phyloP scores from a whole-genome alignment of 2,329 filamentous ascomycete genomes.

The Zymoseptoria brevis region DNA sequence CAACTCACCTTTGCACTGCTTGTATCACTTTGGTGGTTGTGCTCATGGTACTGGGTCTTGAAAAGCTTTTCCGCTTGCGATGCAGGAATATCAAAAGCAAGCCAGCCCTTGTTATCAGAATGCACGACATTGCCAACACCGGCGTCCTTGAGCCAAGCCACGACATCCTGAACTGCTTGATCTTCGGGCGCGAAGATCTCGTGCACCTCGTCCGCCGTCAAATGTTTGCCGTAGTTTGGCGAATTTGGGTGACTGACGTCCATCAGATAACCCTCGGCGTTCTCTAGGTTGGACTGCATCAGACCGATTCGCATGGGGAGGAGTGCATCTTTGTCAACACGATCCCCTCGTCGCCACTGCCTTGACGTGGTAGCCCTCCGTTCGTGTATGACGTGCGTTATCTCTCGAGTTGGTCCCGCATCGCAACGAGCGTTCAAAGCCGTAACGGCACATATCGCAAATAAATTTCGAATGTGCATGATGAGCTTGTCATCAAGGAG shows the following conservation, averaged over 20 bases:
- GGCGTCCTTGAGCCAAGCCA: slow-evolving; percentile 31
- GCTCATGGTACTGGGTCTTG: slow-evolving; percentile 33
- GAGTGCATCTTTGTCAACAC: slow-evolving; percentile 29
- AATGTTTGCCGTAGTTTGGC: slow-evolving; percentile 30
- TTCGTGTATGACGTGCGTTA: slow-evolving; percentile 16
- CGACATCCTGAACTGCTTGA: slow-evolving; percentile 28
- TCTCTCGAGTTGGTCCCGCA: too few relatives aligned
- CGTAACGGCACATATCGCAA: too few relatives aligned
- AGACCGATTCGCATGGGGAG: slow-evolving; percentile 22
- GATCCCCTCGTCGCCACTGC: slow-evolving; percentile 30
- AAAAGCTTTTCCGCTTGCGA: slow-evolving; percentile 33
- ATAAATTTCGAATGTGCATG: too few relatives aligned
- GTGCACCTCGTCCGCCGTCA: slow-evolving; percentile 30
- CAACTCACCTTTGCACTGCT: slow-evolving; percentile 9
- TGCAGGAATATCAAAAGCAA: slow-evolving; percentile 33
- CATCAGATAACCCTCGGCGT: slow-evolving; percentile 24
- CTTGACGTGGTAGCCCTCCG: neutral
- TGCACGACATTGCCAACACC: slow-evolving; percentile 26
- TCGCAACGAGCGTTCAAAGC: too few relatives aligned
- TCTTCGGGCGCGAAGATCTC: slow-evolving; percentile 34
- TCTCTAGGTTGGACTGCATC: slow-evolving; percentile 17
- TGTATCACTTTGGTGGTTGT: slow-evolving; percentile 10
- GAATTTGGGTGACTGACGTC: slow-evolving; percentile 27
- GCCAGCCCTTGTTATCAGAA: slow-evolving; percentile 30
- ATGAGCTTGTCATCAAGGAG: too few relatives aligned